These are phyloP conservation scores for Chrysochromulina tobinii DNA, from an alignment of 78 protist genomes.

Conservation along the genomic window DNA sequence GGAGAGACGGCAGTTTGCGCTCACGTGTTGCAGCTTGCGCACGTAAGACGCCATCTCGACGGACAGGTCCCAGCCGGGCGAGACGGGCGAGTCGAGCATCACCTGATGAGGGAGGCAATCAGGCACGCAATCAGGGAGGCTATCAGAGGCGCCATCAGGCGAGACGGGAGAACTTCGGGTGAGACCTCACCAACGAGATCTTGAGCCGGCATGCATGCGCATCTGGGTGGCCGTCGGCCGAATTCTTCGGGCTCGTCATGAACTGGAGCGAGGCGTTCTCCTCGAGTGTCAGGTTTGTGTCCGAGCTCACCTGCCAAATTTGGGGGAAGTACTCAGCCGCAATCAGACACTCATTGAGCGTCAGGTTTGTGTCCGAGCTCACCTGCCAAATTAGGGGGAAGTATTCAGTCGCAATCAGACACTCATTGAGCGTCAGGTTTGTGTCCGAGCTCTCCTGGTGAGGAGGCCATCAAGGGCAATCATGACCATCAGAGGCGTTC, in stretches of 20 bases:
- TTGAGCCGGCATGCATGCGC: conserved; percentile 64
- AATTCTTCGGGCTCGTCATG: neutral
- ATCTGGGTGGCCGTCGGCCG: conserved; percentile 60
- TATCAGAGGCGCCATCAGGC: too few species aligned
- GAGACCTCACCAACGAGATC: conserved; percentile 22
- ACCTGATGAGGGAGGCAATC: neutral
- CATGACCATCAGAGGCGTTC: too few species aligned
- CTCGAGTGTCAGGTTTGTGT: conserved; percentile 37
- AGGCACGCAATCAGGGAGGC: too few species aligned
- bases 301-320: neutral
- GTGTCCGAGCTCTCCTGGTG: conserved; percentile 27
- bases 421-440: conserved; percentile 29
- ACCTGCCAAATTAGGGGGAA: too few species aligned
- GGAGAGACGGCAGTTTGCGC: conserved; percentile 58
- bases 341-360: conserved; percentile 22
- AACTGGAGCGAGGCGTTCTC: conserved; percentile 29
- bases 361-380: conserved; percentile 32
- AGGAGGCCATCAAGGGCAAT: too few species aligned
- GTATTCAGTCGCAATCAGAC: too few species aligned
- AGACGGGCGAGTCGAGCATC: conserved; percentile 11
- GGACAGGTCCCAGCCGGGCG: conserved; percentile 29
- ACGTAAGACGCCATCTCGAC: conserved; percentile 27
- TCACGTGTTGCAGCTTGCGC: conserved; percentile 12
- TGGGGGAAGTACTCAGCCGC: too few species aligned
- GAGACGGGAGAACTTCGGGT: too few species aligned